Conservation (phyloP, 2,329 filamentous ascomycete species). For the Colletotrichum chlorophyti region DNA sequence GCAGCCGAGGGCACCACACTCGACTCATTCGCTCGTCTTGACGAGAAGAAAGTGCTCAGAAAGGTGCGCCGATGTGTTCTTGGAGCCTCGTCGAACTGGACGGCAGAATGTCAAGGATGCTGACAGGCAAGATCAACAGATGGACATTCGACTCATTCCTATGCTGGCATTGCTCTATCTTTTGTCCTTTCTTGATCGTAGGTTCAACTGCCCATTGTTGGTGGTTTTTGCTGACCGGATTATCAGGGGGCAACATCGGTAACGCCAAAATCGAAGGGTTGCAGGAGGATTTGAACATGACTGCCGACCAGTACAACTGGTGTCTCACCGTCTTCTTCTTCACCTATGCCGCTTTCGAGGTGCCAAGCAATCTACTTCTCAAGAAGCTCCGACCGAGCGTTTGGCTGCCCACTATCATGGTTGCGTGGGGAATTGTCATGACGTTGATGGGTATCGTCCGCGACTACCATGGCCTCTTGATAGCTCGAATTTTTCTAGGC, state of each 20-base stretch:
- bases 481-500: conserved; percentile 65
- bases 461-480: conserved; percentile 53
- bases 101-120: too few species aligned
- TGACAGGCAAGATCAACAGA: conserved; percentile 40
- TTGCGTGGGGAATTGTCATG: conserved; percentile 60
- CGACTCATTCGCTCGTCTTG: conserved; percentile 44
- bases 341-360: conserved; percentile 78
- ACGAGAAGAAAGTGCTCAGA: conserved; percentile 65
- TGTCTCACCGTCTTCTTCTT: conserved; percentile 79
- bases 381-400: conserved; percentile 76
- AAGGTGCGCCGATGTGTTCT: conserved; percentile 46
- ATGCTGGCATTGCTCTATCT: conserved; percentile 73
- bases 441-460: conserved; percentile 60
- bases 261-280: conserved; percentile 72
- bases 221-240: not conserved
- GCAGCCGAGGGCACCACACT: conserved; percentile 5
- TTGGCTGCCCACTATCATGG: conserved; percentile 80
- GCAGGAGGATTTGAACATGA: conserved; percentile 62
- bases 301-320: conserved; percentile 73
- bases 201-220: conserved; percentile 16
- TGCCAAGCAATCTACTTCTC: conserved; percentile 78
- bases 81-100: too few species aligned
- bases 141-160: conserved; percentile 60
- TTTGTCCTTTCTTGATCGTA: conserved; percentile 71
- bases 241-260: conserved; percentile 62